phyloP scores from a whole-genome alignment of 805 yeast genomes.

The Saccharomycopsis capsularis region DNA sequence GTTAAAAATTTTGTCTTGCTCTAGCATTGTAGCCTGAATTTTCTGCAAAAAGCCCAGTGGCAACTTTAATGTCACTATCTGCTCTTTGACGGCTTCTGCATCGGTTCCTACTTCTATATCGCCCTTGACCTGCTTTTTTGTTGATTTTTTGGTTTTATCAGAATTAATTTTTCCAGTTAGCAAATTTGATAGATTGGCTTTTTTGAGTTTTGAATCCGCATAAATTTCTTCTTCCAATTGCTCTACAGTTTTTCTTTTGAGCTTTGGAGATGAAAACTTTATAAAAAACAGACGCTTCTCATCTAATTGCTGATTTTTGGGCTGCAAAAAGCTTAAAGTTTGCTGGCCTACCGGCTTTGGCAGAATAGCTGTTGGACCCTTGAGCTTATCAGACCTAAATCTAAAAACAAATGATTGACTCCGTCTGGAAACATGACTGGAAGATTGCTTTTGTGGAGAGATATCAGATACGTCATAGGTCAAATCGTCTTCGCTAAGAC shows the following conservation, averaged over 20 bases:
- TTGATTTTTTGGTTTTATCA: background rate
- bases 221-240: background rate
- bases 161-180: slow-evolving; percentile 1
- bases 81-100: background rate
- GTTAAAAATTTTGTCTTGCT: slow-evolving; percentile 8
- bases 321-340: background rate
- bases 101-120: background rate
- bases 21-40: slow-evolving; percentile 7
- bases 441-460: background rate
- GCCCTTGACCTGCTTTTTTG: too few relatives aligned
- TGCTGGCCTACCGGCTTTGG: background rate
- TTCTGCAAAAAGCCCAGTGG: slow-evolving; percentile 4
- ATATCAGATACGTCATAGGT: background rate
- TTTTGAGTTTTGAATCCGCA: background rate
- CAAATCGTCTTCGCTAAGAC: background rate
- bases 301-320: too few relatives aligned
- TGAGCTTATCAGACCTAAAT: background rate
- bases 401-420: slow-evolving; percentile 1
- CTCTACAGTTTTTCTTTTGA: background rate
- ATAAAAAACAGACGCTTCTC: background rate
- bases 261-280: slow-evolving; percentile 2
- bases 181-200: background rate
- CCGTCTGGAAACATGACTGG: background rate
- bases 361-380: background rate
- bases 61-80: background rate